These are phyloP conservation scores for Suillus weaverae DNA, from an alignment of 768 basidiomycete species.

Conservation along the genomic window DNA sequence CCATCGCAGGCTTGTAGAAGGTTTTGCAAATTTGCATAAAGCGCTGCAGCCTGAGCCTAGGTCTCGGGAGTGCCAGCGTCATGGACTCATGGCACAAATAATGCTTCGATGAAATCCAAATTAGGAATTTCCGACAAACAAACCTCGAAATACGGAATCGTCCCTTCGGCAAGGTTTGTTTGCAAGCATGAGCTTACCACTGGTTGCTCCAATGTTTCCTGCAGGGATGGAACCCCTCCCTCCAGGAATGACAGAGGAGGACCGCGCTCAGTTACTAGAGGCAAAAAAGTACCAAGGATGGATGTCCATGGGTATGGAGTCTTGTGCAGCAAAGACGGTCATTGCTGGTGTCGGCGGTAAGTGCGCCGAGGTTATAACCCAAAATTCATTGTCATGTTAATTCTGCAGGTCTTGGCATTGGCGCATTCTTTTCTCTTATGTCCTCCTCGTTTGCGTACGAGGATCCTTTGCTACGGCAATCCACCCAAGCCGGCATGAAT, in stretches of 20 bases:
- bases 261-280: constrained; percentile 63
- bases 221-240: constrained; percentile 89
- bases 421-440: constrained; percentile 97
- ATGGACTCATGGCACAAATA: no score
- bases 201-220: constrained; percentile 73
- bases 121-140: constrained; percentile 14
- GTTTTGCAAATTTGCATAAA: no score
- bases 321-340: constrained; percentile 79
- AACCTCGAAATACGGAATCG: constrained; percentile 16
- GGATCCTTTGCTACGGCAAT: constrained; percentile 78
- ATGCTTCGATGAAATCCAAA: no score
- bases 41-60: no score
- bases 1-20: no score
- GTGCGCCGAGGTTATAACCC: constrained; percentile 26
- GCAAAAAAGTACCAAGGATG: constrained; percentile 77
- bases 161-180: neutral
- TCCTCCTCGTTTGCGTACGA: constrained; percentile 93
- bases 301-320: constrained; percentile 76
- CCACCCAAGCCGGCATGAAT: constrained; percentile 54
- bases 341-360: constrained; percentile 82
- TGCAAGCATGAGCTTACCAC: constrained; percentile 27
- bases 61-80: no score
- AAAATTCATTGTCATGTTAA: constrained; percentile 8
- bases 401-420: constrained; percentile 78
- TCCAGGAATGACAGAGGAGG: constrained; percentile 79